phyloP scores from a whole-genome alignment of 352 stramenopile genomes.

The Phytophthora pseudosyringae region DNA sequence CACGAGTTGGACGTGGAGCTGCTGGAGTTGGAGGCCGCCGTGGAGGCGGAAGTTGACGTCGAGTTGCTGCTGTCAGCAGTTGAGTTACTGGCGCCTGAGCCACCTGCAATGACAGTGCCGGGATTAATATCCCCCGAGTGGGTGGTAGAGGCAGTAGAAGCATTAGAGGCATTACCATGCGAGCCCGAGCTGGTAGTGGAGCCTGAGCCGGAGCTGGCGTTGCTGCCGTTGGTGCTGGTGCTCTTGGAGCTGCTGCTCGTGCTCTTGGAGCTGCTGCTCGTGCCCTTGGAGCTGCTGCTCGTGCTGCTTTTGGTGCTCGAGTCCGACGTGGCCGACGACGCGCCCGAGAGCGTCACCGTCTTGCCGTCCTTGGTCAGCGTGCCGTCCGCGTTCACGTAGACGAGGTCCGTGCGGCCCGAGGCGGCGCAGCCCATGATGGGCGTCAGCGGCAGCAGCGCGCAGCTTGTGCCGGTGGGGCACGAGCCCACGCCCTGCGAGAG shows the following conservation, averaged over 20 bases:
- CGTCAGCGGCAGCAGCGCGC: slow-evolving; percentile 65
- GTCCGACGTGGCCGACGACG: slow-evolving; percentile 8
- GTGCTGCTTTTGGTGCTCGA: slow-evolving; percentile 10
- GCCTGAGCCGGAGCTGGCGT: slow-evolving; percentile 6
- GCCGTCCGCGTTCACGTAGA: slow-evolving; percentile 77
- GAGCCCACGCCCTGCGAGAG: slow-evolving; percentile 56
- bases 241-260: slow-evolving; percentile 14
- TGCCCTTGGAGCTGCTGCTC: slow-evolving; percentile 5
- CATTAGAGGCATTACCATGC: slow-evolving; percentile 21
- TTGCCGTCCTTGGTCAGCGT: slow-evolving; percentile 60
- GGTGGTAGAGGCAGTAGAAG: slow-evolving; percentile 9
- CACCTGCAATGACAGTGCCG: slow-evolving; percentile 32
- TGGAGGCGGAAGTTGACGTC: slow-evolving; percentile 5
- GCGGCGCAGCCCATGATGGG: slow-evolving; percentile 74
- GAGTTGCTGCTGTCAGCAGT: slow-evolving; percentile 21
- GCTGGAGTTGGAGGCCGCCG: slow-evolving; percentile 9
- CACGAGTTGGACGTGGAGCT: slow-evolving; percentile 22
- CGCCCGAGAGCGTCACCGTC: slow-evolving; percentile 26
- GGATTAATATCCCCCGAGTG: slow-evolving; percentile 19
- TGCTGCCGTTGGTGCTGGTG: slow-evolving; percentile 13
- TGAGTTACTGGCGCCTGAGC: slow-evolving; percentile 20
- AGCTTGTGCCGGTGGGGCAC: slow-evolving; percentile 59
- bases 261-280: slow-evolving; percentile 10
- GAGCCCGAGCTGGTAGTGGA: slow-evolving; percentile 5
- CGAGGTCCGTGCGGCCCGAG: slow-evolving; percentile 54